phyloP scores from a whole-genome alignment of 345 rosid species.

The Citrus maxima region DNA sequence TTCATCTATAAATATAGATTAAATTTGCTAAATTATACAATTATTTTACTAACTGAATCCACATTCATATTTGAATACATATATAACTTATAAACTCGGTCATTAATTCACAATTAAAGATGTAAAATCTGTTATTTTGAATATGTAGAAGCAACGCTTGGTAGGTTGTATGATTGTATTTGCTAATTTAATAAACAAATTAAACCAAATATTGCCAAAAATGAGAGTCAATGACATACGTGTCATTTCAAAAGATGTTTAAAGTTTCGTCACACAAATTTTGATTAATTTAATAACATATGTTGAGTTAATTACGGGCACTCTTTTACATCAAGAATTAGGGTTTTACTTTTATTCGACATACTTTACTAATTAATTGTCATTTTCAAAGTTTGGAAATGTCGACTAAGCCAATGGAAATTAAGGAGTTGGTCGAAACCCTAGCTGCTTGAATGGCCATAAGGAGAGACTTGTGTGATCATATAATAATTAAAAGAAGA shows the following conservation, averaged over 20 bases:
- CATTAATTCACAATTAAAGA: too few relatives aligned
- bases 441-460: slow-evolving; percentile 19
- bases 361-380: background rate
- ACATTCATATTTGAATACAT: too few relatives aligned
- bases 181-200: background rate
- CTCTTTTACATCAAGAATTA: background rate
- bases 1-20: background rate
- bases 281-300: background rate
- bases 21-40: background rate
- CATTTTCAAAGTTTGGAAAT: slow-evolving; percentile 10
- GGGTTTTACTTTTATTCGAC: background rate
- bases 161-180: background rate
- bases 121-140: background rate
- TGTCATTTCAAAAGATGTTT: slow-evolving; percentile 11
- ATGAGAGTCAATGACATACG: slow-evolving; percentile 6
- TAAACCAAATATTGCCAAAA: background rate
- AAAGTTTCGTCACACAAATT: background rate
- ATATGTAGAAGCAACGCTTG: background rate
- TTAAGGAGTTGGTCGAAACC: slow-evolving; percentile 33
- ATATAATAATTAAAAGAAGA: slow-evolving; percentile 2
- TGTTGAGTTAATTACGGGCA: background rate
- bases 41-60: too few relatives aligned
- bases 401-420: slow-evolving; percentile 13
- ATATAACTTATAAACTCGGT: too few relatives aligned
- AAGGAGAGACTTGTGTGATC: background rate